phyloP scores from a whole-genome alignment of 1,284 basidiomycete genomes.

The Tilletia caries region DNA sequence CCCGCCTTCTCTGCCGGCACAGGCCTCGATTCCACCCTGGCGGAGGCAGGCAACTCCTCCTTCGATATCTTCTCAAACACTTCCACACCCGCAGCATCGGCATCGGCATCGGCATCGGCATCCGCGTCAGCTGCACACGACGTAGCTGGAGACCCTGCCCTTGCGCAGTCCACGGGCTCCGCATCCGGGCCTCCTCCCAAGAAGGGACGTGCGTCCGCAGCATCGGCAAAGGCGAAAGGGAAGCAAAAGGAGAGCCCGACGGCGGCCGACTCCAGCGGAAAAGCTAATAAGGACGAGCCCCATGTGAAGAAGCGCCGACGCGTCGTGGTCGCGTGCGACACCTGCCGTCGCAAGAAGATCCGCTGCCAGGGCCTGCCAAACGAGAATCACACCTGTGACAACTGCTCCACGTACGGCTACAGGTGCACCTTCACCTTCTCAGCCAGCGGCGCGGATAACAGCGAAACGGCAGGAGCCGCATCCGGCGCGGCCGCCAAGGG shows the following conservation, averaged over 20 bases:
- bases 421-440: slow-evolving; percentile 10
- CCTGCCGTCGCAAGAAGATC: slow-evolving; percentile 45
- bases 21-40: too few relatives aligned
- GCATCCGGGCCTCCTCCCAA: not conserved
- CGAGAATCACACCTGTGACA: slow-evolving; percentile 35
- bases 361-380: slow-evolving; percentile 45
- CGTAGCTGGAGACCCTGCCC: not conserved
- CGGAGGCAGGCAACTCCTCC: too few relatives aligned
- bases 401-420: slow-evolving; percentile 23
- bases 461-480: not conserved
- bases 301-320: slow-evolving; percentile 26
- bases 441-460: not conserved
- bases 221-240: not conserved
- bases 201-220: not conserved
- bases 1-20: too few relatives aligned
- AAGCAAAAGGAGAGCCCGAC: slow-evolving; percentile 3
- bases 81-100: not conserved
- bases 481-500: slow-evolving; percentile 17
- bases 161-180: too few relatives aligned
- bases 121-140: not conserved
- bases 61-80: too few relatives aligned
- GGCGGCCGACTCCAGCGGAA: not conserved
- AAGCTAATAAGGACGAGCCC: not conserved
- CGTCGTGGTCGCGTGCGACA: slow-evolving; percentile 45
- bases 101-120: not conserved